Conservation (phyloP, 2,329 filamentous ascomycete species). For the Penicillium frequentans region DNA sequence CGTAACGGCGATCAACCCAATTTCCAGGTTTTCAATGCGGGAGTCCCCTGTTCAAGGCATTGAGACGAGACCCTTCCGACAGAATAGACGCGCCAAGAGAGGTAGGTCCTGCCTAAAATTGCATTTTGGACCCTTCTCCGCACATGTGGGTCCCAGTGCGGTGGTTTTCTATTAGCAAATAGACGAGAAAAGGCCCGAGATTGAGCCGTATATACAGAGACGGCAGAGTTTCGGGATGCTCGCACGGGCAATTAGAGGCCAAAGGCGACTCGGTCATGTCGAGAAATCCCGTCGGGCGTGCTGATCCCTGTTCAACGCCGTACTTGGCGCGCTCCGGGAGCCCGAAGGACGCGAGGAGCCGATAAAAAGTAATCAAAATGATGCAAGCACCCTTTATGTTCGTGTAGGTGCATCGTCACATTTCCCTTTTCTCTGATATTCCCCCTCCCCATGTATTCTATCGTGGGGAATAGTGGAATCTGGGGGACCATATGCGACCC, state of each 20-base stretch:
- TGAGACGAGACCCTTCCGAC: not conserved
- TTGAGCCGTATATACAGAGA: not conserved
- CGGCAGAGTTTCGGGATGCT: not conserved
- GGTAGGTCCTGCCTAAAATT: not conserved
- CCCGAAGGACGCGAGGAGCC: not conserved
- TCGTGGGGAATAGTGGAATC: constrained; percentile 2
- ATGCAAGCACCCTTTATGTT: not conserved
- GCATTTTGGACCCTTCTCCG: not conserved
- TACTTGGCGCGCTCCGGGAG: not conserved
- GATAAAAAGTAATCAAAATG: not conserved
- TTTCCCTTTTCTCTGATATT: not conserved
- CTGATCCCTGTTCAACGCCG: not conserved
- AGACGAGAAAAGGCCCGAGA: not conserved
- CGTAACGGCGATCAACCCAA: not conserved
- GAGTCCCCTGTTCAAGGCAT: not conserved
- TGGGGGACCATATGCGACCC: constrained; percentile 4
- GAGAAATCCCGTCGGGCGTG: not conserved
- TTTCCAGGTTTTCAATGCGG: not conserved
- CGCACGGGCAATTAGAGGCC: not conserved
- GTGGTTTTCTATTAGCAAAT: not conserved
- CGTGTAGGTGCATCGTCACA: not conserved
- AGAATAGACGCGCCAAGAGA: not conserved
- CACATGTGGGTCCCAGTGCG: not conserved
- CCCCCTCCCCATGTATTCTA: not conserved
- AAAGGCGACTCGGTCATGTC: constrained; percentile 1